Percentiles rank a stretch among this genome's conserved stretches.
Evolutionary conservation across 1,284 basidiomycete genomes (phyloP).

Genomic region (Cerioporus squamosus): DNA sequence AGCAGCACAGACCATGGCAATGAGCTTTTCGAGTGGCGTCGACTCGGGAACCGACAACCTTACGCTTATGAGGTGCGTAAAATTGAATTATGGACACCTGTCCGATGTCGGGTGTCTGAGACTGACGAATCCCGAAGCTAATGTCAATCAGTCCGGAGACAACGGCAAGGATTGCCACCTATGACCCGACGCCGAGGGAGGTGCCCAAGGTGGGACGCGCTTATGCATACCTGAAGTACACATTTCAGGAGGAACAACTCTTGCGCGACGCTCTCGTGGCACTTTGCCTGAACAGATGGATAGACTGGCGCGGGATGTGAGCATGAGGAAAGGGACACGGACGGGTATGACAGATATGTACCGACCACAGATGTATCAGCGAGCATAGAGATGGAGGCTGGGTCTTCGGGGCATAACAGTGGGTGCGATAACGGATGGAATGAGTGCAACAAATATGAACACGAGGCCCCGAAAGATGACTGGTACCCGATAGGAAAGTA

Average conservation of each 20-base stretch:
- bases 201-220: constrained; percentile 59
- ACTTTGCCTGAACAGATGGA: constrained; percentile 73
- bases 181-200: constrained; percentile 51
- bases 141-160: constrained; percentile 30
- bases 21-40: constrained; percentile 64
- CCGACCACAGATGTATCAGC: constrained; percentile 24
- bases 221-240: constrained; percentile 65
- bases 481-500: constrained; percentile 13
- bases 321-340: constrained; percentile 11
- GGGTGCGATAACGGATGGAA: constrained; percentile 11
- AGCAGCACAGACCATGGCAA: constrained; percentile 50
- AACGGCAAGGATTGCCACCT: constrained; percentile 53
- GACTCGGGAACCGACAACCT: constrained; percentile 43
- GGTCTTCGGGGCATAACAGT: constrained; percentile 9
- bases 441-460: constrained; percentile 8
- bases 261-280: constrained; percentile 67
- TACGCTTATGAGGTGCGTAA: constrained; percentile 60
- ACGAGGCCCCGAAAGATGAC: constrained; percentile 10
- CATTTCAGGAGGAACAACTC: constrained; percentile 60
- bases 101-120: too few species aligned
- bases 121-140: constrained; percentile 7
- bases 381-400: constrained; percentile 14
- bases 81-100: background rate
- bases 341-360: constrained; percentile 11
- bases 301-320: constrained; percentile 55